Base-by-base conservation (phyloP, 2,329 filamentous ascomycete species). In the Aspergillus neotritici region DNA sequence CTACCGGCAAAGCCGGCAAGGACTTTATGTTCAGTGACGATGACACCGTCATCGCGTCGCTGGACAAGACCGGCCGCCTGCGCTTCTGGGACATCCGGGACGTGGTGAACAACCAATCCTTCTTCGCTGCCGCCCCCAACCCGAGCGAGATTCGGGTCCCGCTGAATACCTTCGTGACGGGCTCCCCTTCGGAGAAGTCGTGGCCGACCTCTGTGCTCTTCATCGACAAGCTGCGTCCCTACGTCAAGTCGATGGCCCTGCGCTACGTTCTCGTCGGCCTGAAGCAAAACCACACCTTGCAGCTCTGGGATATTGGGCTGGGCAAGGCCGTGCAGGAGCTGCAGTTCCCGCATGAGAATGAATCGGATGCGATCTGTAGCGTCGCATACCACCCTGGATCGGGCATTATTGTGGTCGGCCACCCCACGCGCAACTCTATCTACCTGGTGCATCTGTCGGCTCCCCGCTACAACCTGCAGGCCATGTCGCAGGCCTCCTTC, bases 21-120 rank as follows among this genome's bases (percentile, higher is more conserved):
- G 93, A 98, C 65, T 98, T 98, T 64, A 86, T 84, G 36, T 98
- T 98, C 70, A 96, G 91, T 66, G 90, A 94, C 65, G 93, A 98
- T 65, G 93, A 98, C 65, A 87, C 85, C 2, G 83, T 91, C 32
- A 88, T 98, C 55, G 90, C 94, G 36, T 96, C 91, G 37, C 80
- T 98, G 40, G 94, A 98, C 67, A 98, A 98, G 73, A 91, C 89
- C 47, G 94, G 93, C 37, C 84, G 88, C 49, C 84, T 97, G 70
- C 93, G 94, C 68, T 96, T 98, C 74, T 98, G 93, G 94, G 93
- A 98, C 65, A 87, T 97, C 53, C 86, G 86, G 47, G 81, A 86
- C 48, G 76, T 96, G 43, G 84, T 75, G 6, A 69, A 75, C 14
- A 72, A 70, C 45, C 68, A 73, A 13, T 65, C 66, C 15, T 52